Evolutionary conservation across 345 rosid species (phyloP).

Genomic region (Eucalyptus curtisii): DNA sequence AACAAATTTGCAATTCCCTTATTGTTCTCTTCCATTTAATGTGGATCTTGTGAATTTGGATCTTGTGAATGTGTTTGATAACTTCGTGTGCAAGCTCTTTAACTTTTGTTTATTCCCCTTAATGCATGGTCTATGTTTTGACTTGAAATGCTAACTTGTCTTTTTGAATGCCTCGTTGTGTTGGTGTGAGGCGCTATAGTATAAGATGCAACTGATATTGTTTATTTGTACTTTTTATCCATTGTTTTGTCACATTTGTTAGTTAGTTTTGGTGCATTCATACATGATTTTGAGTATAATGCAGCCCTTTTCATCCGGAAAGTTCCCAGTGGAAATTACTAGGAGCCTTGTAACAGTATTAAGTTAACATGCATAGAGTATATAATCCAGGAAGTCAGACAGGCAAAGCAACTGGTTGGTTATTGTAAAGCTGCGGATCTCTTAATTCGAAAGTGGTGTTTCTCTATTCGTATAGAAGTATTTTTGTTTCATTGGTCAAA

Average conservation of each 20-base stretch:
- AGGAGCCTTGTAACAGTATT: neutral
- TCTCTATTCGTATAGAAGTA: neutral
- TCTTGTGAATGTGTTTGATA: neutral
- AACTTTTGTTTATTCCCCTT: neutral
- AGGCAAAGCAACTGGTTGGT: neutral
- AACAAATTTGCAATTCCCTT: neutral
- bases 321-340: neutral
- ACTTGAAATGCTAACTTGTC: neutral
- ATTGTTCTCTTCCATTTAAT: neutral
- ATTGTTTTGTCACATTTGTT: neutral
- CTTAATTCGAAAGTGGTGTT: neutral
- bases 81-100: neutral
- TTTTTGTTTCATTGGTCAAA: neutral
- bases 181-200: neutral
- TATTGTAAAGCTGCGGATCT: neutral
- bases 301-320: neutral
- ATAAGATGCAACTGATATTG: neutral
- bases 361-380: neutral
- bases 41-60: neutral
- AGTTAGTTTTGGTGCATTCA: neutral
- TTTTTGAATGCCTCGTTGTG: neutral
- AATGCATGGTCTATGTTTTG: neutral
- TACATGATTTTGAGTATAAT: neutral
- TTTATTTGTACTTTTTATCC: neutral
- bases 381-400: neutral